phyloP scores from a whole-genome alignment of 2,329 filamentous ascomycete genomes.

The Paecilomyces variotii region DNA sequence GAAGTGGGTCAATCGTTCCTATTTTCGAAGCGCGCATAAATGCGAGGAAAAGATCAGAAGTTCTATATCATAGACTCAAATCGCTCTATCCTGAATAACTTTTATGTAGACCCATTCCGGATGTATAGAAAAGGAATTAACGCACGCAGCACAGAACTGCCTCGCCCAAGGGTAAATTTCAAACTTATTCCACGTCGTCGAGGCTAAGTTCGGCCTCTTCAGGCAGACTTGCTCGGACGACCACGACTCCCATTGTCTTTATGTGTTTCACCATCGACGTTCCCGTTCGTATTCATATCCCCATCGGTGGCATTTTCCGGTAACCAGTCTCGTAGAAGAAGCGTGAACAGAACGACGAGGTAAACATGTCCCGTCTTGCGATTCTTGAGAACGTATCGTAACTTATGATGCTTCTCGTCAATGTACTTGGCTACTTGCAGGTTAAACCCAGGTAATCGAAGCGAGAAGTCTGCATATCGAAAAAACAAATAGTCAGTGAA shows the following conservation, averaged over 20 bases:
- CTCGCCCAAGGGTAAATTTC: background rate
- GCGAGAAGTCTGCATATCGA: constrained; percentile 24
- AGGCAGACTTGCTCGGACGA: constrained; percentile 15
- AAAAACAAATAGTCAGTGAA: background rate
- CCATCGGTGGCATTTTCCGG: constrained; percentile 7
- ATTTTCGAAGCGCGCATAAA: background rate
- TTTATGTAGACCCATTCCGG: background rate
- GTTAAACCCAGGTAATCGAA: constrained; percentile 29
- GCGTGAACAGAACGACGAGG: constrained; percentile 71
- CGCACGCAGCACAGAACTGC: background rate
- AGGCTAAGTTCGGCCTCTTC: constrained; percentile 12
- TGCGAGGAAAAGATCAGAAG: background rate
- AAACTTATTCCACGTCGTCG: constrained; percentile 14
- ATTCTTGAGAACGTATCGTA: constrained; percentile 90
- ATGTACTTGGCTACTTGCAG: constrained; percentile 31
- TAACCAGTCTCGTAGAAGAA: constrained; percentile 45
- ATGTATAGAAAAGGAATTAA: background rate
- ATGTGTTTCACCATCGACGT: background rate
- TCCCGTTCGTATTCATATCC: background rate
- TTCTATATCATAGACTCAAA: background rate
- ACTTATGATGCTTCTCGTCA: constrained; percentile 65
- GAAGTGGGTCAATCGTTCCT: background rate
- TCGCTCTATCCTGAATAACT: background rate
- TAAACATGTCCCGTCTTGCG: constrained; percentile 64
- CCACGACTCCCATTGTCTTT: constrained; percentile 2